Evolutionary conservation across 768 basidiomycete species (phyloP), one percentile per base, ranked within the genome.

Genomic region (Psilocybe cubensis): DNA sequence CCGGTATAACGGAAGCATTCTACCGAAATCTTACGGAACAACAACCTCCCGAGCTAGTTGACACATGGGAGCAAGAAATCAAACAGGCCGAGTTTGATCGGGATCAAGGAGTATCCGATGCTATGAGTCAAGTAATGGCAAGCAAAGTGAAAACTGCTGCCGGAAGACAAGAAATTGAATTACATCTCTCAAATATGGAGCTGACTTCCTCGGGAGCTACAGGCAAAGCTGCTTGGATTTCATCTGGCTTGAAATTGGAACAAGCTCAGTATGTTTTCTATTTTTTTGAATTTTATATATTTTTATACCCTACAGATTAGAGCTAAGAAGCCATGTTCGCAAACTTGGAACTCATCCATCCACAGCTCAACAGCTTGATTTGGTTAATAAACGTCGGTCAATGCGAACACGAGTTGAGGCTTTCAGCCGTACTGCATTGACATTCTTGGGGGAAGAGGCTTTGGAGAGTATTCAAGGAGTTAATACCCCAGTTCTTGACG

Each of bases 221-320:
- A 14, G 52, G 52, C 3, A 24, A 55, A 6, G 33, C 42, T 7
- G 17, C 4, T 10, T 45, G 44, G 54, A 1, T 51, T 3, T 50
- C 47, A 20, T 18, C 40, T 6, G 56, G 56, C 2, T 27, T 57
- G 6, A 44, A 52, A 23, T 23, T 57, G 3, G 41, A 42, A 21
- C 14, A 57, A 41, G 33, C 21, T n/a, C 55, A 56, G 55, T 56
- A 25, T 10, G 52, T 52, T 1, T 24, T 35, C 10, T 33, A n/a
- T n/a, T n/a, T n/a, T n/a, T n/a, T n/a, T n/a, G n/a, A n/a, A n/a
- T n/a, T n/a, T n/a, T n/a, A n/a, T n/a, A n/a, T 33, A 4, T 17
- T 9, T n/a, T 29, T 8, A 21, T 6, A 33, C 6, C 31, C 6
- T 12, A 14, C 18, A 51, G 49, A 21, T 4, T 35, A 8, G 49